phyloP scores from a whole-genome alignment of 129 eudicot species.

The Tagetes patula region DNA sequence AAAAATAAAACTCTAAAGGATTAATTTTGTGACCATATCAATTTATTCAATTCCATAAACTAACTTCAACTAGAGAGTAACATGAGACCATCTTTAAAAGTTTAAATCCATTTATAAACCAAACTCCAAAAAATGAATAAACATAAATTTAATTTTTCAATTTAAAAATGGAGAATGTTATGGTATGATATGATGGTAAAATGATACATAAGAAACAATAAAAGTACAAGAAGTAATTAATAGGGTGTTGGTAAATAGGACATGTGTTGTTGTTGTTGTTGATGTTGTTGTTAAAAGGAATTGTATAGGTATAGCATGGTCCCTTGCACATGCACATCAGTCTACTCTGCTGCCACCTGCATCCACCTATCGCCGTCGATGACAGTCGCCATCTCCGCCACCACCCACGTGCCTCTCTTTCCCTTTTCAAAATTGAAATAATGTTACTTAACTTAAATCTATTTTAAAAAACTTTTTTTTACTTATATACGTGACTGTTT shows the following conservation, averaged over 20 bases:
- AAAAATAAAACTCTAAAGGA: too few relatives aligned
- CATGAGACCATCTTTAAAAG: too few relatives aligned
- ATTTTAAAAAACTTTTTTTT: too few relatives aligned
- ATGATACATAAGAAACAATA: conserved; percentile 3
- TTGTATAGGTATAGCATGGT: neutral
- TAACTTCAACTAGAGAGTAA: too few relatives aligned
- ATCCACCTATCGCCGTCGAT: conserved; percentile 32
- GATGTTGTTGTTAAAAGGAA: too few relatives aligned
- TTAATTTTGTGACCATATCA: too few relatives aligned
- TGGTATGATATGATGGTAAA: conserved; percentile 21
- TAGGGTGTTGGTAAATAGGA: conserved; percentile 1
- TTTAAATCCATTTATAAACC: too few relatives aligned
- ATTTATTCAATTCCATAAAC: too few relatives aligned
- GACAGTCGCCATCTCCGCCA: conserved; percentile 10
- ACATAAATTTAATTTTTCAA: neutral
- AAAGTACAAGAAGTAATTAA: conserved; percentile 24
- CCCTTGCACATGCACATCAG: neutral
- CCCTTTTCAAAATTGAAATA: neutral
- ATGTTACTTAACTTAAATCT: too few relatives aligned
- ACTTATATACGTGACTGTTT: too few relatives aligned
- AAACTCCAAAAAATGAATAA: too few relatives aligned
- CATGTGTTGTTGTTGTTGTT: too few relatives aligned
- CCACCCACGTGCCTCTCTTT: conserved; percentile 8
- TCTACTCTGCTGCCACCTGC: conserved; percentile 6
- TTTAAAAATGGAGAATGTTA: conserved; percentile 16